phyloP scores from a whole-genome alignment of 148 eudicot genomes.

The Camellia lanceoleosa region DNA sequence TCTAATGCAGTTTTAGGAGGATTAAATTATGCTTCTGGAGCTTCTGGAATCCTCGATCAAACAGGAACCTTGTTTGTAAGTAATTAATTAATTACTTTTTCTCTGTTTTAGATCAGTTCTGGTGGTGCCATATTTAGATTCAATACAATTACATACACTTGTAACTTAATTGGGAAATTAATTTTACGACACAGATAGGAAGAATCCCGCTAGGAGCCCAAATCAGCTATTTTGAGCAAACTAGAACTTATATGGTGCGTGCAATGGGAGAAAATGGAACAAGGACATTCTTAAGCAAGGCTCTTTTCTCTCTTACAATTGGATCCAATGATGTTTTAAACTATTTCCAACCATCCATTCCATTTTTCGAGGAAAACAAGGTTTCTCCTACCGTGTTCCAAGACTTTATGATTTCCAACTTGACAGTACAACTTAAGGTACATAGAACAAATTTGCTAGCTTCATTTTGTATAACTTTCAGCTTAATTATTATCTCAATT shows the following conservation, averaged over 20 bases:
- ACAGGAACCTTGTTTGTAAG: constrained; percentile 57
- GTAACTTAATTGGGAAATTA: neutral
- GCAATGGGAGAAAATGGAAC: constrained; percentile 42
- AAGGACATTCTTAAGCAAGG: constrained; percentile 16
- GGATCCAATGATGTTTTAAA: constrained; percentile 63
- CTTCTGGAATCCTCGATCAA: constrained; percentile 56
- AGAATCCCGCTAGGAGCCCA: constrained; percentile 49
- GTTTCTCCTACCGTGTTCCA: constrained; percentile 41
- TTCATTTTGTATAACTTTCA: neutral
- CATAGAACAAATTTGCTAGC: neutral
- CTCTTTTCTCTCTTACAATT: constrained; percentile 51
- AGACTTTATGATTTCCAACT: constrained; percentile 53
- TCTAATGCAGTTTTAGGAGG: constrained; percentile 32
- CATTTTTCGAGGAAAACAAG: constrained; percentile 30
- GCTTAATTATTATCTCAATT: neutral
- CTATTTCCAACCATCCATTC: constrained; percentile 49
- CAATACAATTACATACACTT: neutral
- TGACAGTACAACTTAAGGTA: constrained; percentile 63
- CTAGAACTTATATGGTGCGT: constrained; percentile 39
- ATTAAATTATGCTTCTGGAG: constrained; percentile 65
- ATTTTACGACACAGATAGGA: constrained; percentile 35
- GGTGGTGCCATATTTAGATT: too few relatives aligned
- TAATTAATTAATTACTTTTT: neutral
- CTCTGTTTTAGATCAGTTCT: neutral
- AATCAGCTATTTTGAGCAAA: constrained; percentile 47